Evolutionary conservation across 78 protist genomes (phyloP).

Genomic region (Pigoraptor vietnamica): DNA sequence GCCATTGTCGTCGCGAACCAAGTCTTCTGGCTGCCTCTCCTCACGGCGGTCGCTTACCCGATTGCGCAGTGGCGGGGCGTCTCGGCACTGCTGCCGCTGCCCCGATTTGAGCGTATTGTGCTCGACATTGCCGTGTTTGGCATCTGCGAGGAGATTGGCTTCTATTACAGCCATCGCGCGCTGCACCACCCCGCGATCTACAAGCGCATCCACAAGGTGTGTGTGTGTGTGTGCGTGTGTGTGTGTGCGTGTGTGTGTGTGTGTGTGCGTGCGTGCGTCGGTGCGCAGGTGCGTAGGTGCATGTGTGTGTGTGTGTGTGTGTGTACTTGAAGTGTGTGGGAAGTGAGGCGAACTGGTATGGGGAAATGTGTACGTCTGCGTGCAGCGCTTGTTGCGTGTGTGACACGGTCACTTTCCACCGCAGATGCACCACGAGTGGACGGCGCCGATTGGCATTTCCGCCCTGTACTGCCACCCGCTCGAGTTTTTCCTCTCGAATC

Average conservation of each 20-base stretch:
- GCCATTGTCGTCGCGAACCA: background rate
- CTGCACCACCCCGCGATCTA: background rate
- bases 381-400: too few species aligned
- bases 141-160: background rate
- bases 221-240: background rate
- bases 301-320: background rate
- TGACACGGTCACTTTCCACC: too few species aligned
- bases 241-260: background rate
- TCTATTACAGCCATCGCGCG: conserved; percentile 11
- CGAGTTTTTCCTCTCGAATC: background rate
- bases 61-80: background rate
- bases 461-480: conserved; percentile 14
- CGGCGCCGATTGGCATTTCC: background rate
- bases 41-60: background rate
- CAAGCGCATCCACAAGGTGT: background rate
- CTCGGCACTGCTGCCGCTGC: background rate
- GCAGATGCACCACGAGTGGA: conserved; percentile 14
- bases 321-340: too few species aligned
- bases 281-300: background rate
- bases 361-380: too few species aligned
- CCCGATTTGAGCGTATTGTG: background rate
- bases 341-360: too few species aligned
- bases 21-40: background rate
- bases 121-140: background rate
- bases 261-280: background rate